Evolutionary conservation across 192 early-diverging fungal species (phyloP).

Genomic region (Entomortierella lignicola): DNA sequence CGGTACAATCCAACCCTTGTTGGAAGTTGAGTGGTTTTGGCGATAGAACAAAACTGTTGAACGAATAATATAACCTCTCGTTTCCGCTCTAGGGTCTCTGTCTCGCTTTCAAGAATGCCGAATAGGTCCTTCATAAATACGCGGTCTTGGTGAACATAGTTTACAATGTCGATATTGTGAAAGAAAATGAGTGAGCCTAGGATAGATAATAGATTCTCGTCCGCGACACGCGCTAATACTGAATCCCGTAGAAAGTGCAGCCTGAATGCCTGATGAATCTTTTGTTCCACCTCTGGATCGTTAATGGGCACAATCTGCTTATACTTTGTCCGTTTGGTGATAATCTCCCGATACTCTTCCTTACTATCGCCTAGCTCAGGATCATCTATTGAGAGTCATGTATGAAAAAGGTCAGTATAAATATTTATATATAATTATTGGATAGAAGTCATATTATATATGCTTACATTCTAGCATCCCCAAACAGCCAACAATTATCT

Average conservation of each 20-base stretch:
- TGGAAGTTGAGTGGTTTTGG: conserved; percentile 74
- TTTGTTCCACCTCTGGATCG: conserved; percentile 72
- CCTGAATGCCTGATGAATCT: conserved; percentile 90
- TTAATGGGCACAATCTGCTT: conserved; percentile 85
- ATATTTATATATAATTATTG: neutral
- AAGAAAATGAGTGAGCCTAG: conserved; percentile 83
- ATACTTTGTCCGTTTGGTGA: conserved; percentile 67
- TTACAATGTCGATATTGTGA: conserved; percentile 88
- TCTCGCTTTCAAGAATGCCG: conserved; percentile 65
- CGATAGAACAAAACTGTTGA: conserved; percentile 81
- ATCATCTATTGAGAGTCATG: conserved; percentile 67
- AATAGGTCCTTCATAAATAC: conserved; percentile 79
- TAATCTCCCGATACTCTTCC: conserved; percentile 81
- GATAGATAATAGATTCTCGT: conserved; percentile 80
- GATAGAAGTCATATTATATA: neutral
- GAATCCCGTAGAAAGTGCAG: conserved; percentile 91
- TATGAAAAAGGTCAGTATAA: neutral
- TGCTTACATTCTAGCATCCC: conserved; percentile 89
- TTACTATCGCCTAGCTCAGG: conserved; percentile 75
- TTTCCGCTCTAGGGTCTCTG: conserved; percentile 64
- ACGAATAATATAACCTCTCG: conserved; percentile 84
- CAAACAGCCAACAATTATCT: conserved; percentile 73
- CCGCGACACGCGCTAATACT: conserved; percentile 78
- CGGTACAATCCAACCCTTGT: conserved; percentile 73
- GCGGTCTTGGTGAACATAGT: conserved; percentile 75